Base-by-base conservation (phyloP, 805 yeast species). In the Candida tallmaniae region DNA sequence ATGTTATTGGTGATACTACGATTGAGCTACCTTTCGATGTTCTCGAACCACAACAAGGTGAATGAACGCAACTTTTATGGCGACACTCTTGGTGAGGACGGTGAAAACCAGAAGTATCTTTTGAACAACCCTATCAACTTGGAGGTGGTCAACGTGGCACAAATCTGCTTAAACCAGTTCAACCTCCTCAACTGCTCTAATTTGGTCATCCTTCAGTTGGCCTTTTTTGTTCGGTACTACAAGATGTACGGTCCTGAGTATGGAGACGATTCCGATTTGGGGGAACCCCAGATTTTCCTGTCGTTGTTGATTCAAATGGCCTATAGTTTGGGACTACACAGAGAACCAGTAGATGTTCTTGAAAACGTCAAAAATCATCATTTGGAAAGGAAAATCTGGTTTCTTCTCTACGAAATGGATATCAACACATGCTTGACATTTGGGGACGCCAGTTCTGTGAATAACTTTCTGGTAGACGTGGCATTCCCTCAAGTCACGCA, bases 221-320 rank as follows among this genome's bases (percentile, higher is more conserved):
- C 77, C 6, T 36, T 76, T 28, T 58, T 70, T 39, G 62, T 75
- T 58, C 63, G 74, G 38, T 52, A 70, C 13, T 78, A 76, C 51
- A 73, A 58, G 41, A 58, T 54, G 22, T 58, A 51, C 33, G 59
- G 76, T 0, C 78, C 79, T 0, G 76, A 70, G 40, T 76, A 73
- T 47, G 80, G 79, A 17, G 79, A 75, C 45, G 65, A 70, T 2
- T 58, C 62, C 3, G 83, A 75, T 48, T 80, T 75, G 35, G 80
- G 77, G 25, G 76, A 74, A 32, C 68, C 76, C 2, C 78, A 70
- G 46, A 68, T 76, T 5, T 68, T 73, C 34, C 52, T 70, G 13
- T 74, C 80, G 1, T 28, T 51, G 17, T 33, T 65, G 24, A 39
- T 61, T 8, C 62, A 64, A 34, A 61, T 64, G 64, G 66, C 69